Base-by-base conservation (phyloP, 106 monocot species). In the Posidonia australis region DNA sequence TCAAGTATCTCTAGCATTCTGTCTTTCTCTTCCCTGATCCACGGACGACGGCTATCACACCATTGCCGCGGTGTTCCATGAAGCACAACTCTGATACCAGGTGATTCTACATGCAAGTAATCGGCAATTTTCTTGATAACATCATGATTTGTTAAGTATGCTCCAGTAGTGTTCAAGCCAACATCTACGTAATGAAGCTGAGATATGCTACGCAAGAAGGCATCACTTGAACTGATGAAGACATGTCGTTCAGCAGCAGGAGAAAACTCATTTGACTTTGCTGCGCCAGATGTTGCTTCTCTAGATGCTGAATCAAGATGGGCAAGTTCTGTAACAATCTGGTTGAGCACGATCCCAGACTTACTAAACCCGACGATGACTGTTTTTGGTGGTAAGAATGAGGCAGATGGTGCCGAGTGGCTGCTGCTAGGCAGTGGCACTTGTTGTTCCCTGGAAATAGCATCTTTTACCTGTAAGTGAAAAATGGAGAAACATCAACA, bases 11-110 rank as follows among this genome's bases (percentile, higher is more conserved):
- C 62, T 48, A 74, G 54, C 60, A 87, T 32, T 21, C 42, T 48
- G 24, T 85, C 87, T 54, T 87, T 98, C 65, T 98, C 96, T 25
- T 67, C 63, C 13, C 63, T 28, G 56, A 98, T 98, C 96, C 96
- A 98, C 18, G 76, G 78, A 2, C 96, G 77, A 11, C 72, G 18
- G 1, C 7, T 58, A 47, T 87, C 85, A 48, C 61, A 62, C 96
- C 96, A 98, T 52, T 90, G 96, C 46, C 96, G 70, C 0, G 96
- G 96, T 41, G 96, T 98, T 17, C 90, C 96, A 73, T 98, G 96
- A 51, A 98, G 58, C 23, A 68, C 68, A 62, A 96, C 77, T 45
- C 78, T 42, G 27, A 87, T 16, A 10, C 21, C 29, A 19, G 44
- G 30, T 0, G 54, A 29, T 48, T 75, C 65, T 21, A 25, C 10